Evolutionary conservation across 352 stramenopile species (phyloP).

Genomic region (Globisporangium yorkense): DNA sequence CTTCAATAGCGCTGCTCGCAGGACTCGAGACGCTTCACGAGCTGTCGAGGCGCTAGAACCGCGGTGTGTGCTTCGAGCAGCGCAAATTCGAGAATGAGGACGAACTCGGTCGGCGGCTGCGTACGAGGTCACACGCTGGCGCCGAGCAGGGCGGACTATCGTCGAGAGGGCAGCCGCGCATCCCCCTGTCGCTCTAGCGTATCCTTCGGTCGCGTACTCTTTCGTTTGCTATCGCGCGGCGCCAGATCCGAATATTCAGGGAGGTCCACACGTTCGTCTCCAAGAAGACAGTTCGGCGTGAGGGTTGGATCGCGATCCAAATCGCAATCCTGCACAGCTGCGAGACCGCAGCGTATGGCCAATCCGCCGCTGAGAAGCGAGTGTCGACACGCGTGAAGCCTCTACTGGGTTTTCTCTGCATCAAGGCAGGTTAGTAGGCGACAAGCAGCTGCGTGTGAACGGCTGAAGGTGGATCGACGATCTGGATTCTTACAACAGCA

Average conservation of each 20-base stretch:
- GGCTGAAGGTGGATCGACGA: too few relatives aligned
- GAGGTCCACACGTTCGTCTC: not conserved
- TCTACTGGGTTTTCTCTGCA: not conserved
- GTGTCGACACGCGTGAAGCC: not conserved
- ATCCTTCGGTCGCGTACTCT: not conserved
- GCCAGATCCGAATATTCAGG: not conserved
- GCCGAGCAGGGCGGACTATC: not conserved
- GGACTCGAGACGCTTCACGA: not conserved
- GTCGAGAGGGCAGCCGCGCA: not conserved
- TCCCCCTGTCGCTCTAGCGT: not conserved
- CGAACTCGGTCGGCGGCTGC: not conserved
- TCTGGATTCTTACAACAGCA: not conserved
- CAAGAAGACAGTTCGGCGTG: not conserved
- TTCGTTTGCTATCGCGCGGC: not conserved
- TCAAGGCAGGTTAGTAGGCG: too few relatives aligned
- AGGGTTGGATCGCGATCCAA: not conserved
- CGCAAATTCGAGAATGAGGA: constrained; percentile 32
- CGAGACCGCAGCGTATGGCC: not conserved
- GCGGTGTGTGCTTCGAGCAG: constrained; percentile 7
- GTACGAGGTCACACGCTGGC: not conserved
- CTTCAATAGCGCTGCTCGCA: not conserved
- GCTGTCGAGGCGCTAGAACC: not conserved
- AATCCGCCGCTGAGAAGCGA: not conserved
- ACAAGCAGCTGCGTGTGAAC: too few relatives aligned
- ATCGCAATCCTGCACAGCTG: not conserved